A percentile compares a stretch with the other conserved stretches of the same genome.
These are phyloP conservation scores for Gomphus bonarii DNA, from an alignment of 1,284 basidiomycete genomes.

Conservation along the genomic window DNA sequence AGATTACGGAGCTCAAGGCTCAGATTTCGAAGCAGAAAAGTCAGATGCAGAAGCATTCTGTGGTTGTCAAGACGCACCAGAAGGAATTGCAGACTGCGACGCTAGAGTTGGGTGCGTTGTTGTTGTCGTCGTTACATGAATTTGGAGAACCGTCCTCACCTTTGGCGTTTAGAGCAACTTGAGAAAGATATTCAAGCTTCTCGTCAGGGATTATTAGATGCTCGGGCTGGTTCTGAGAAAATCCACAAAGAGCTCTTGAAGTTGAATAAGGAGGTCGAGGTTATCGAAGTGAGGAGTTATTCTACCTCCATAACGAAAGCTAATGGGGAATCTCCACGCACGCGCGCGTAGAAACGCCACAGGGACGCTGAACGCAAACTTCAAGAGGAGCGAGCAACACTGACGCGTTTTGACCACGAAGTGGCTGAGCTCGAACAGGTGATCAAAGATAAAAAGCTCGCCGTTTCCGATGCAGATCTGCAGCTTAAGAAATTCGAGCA, in stretches of 20 bases:
- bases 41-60: slow-evolving; percentile 71
- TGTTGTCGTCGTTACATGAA: neutral
- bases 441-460: slow-evolving; percentile 75
- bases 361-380: slow-evolving; percentile 65
- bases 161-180: slow-evolving; percentile 82
- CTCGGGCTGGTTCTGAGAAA: slow-evolving; percentile 45
- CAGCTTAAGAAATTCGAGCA: slow-evolving; percentile 48
- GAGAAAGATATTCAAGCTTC: slow-evolving; percentile 67
- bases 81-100: slow-evolving; percentile 83
- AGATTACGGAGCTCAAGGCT: slow-evolving; percentile 90
- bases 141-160: no score
- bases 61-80: slow-evolving; percentile 76
- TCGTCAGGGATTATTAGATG: slow-evolving; percentile 50
- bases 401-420: slow-evolving; percentile 84
- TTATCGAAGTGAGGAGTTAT: slow-evolving; percentile 36
- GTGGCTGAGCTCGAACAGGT: slow-evolving; percentile 72
- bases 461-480: slow-evolving; percentile 65
- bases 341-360: slow-evolving; percentile 42
- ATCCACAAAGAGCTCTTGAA: slow-evolving; percentile 57
- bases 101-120: slow-evolving; percentile 65
- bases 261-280: slow-evolving; percentile 42
- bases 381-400: slow-evolving; percentile 73
- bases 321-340: no score
- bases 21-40: slow-evolving; percentile 77
- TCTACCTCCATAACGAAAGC: neutral